phyloP scores from a whole-genome alignment of 805 yeast genomes.

The Kodamaea leandrae region DNA sequence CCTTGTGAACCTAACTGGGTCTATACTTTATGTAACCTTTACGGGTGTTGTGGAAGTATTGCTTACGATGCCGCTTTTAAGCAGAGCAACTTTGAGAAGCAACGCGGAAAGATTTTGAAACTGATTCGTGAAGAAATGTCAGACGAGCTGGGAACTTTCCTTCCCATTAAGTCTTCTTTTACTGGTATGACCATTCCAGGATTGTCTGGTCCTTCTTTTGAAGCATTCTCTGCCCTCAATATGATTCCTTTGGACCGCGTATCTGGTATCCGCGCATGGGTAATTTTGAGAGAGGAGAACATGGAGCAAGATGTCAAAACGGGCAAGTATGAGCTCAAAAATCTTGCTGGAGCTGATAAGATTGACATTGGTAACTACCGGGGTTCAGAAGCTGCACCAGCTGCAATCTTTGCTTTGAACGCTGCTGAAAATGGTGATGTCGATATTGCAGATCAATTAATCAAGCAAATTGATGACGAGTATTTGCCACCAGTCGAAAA shows the following conservation, averaged over 20 bases:
- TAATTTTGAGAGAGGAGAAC: constrained; percentile 10
- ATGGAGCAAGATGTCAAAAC: constrained; percentile 6
- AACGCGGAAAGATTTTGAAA: constrained; percentile 7
- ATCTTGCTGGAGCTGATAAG: constrained; percentile 9
- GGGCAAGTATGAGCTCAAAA: constrained; percentile 7
- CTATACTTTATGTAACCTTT: constrained; percentile 11
- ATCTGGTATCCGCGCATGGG: constrained; percentile 11
- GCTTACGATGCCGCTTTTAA: constrained; percentile 10
- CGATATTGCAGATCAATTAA: constrained; percentile 9
- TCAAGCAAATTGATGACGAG: constrained; percentile 11
- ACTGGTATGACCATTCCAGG: constrained; percentile 14
- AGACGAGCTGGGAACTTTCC: constrained; percentile 10
- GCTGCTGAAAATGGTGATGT: constrained; percentile 12
- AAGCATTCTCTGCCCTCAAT: constrained; percentile 9
- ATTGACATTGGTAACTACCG: constrained; percentile 11
- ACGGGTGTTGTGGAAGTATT: constrained; percentile 10
- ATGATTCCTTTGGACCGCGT: constrained; percentile 9
- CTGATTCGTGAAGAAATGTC: constrained; percentile 10
- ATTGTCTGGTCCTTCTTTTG: constrained; percentile 9
- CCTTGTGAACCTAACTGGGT: constrained; percentile 13
- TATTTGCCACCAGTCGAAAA: constrained; percentile 7
- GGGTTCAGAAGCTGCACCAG: constrained; percentile 10
- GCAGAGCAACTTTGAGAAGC: constrained; percentile 11
- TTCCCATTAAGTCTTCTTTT: constrained; percentile 11
- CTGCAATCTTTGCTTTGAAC: constrained; percentile 9